Percentiles rank a stretch among this genome's conserved stretches.
Evolutionary conservation across 129 eudicot species (phyloP).

Genomic region (Solidago caesia): DNA sequence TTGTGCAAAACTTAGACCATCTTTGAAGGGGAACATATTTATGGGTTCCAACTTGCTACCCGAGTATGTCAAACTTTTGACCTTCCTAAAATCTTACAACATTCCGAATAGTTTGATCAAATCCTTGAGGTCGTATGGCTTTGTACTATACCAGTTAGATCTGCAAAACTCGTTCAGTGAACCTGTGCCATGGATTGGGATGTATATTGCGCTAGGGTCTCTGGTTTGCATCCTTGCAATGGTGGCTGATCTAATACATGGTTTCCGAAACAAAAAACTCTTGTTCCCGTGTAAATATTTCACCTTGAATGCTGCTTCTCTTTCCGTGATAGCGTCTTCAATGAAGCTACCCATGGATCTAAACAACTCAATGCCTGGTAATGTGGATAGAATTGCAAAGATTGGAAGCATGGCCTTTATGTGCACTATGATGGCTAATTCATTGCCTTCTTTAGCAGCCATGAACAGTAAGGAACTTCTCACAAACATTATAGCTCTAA

Average conservation of each 20-base stretch:
- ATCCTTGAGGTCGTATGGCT: background rate
- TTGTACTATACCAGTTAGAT: background rate
- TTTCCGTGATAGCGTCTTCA: constrained; percentile 27
- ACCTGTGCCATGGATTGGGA: constrained; percentile 23
- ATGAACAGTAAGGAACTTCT: constrained; percentile 27
- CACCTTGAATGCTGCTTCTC: constrained; percentile 29
- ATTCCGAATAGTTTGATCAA: background rate
- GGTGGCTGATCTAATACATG: constrained; percentile 20
- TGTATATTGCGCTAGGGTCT: constrained; percentile 19
- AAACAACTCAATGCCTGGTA: constrained; percentile 24
- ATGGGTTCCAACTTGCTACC: background rate
- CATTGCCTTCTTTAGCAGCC: constrained; percentile 35
- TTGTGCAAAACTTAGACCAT: background rate
- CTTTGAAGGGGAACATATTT: background rate
- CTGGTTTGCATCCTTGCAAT: constrained; percentile 8
- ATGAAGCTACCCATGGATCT: constrained; percentile 32
- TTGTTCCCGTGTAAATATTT: constrained; percentile 41
- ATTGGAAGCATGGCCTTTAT: constrained; percentile 25
- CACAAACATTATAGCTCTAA: constrained; percentile 31
- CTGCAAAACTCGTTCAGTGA: background rate
- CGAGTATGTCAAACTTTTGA: background rate
- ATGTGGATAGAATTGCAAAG: constrained; percentile 30
- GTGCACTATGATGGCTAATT: constrained; percentile 33
- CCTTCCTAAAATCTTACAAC: background rate
- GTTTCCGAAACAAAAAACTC: background rate